Percentiles rank a stretch among this genome's conserved stretches.
Evolutionary conservation across 1,139 yeast species (phyloP).

Genomic region (Taphrina betulina): DNA sequence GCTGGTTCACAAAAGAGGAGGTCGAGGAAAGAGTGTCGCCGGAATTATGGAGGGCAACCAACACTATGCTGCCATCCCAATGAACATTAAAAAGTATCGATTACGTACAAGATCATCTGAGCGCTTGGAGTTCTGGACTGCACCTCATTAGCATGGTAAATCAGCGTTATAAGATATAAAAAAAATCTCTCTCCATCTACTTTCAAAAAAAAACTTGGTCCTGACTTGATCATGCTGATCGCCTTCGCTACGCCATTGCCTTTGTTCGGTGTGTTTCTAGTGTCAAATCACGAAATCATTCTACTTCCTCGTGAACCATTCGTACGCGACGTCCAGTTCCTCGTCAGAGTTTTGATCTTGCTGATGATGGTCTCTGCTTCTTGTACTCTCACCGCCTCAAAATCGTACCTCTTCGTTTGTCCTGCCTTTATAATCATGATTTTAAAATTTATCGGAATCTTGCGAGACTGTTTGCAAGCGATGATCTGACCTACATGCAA

Average conservation of each 20-base stretch:
- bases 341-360: slow-evolving; percentile 50
- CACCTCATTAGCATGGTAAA: no score
- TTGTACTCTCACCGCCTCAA: slow-evolving; percentile 65
- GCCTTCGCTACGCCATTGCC: no score
- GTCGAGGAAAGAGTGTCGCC: slow-evolving; percentile 55
- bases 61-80: slow-evolving; percentile 18
- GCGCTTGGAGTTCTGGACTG: no score
- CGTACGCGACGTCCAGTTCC: slow-evolving; percentile 12
- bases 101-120: no score
- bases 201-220: no score
- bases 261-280: no score
- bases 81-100: no score
- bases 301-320: no score
- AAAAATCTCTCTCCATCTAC: no score
- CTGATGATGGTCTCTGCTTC: slow-evolving; percentile 76
- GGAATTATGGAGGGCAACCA: slow-evolving; percentile 46
- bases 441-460: slow-evolving; percentile 77
- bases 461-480: slow-evolving; percentile 72
- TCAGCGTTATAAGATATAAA: no score
- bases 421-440: slow-evolving; percentile 69
- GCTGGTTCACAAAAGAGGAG: slow-evolving; percentile 87
- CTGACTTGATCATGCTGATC: no score
- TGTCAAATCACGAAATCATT: no score
- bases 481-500: slow-evolving; percentile 80
- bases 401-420: slow-evolving; percentile 75